A percentile compares a stretch with the other conserved stretches of the same genome.
phyloP scores from a whole-genome alignment of 805 yeast genomes.

The Candida sonorensis region DNA sequence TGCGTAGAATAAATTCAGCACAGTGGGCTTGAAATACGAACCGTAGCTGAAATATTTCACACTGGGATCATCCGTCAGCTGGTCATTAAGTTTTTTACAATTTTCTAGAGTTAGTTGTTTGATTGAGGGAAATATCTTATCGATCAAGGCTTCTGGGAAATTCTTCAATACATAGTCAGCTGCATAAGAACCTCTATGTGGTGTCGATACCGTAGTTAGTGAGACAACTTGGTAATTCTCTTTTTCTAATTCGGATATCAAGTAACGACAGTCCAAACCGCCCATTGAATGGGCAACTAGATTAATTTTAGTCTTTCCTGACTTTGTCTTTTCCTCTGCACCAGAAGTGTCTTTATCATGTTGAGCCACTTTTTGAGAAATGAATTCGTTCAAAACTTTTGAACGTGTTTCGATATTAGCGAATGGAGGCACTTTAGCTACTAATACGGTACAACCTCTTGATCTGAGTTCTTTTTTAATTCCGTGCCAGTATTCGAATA shows the following conservation, averaged over 20 bases:
- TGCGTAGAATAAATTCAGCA: conserved; percentile 52
- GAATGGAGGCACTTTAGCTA: conserved; percentile 78
- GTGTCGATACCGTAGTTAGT: conserved; percentile 80
- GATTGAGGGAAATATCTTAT: conserved; percentile 33
- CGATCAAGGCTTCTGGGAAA: conserved; percentile 14
- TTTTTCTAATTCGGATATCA: conserved; percentile 51
- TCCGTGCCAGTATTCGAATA: conserved; percentile 78
- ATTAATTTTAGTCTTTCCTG: conserved; percentile 48
- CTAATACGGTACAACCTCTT: conserved; percentile 62
- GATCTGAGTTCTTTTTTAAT: conserved; percentile 52
- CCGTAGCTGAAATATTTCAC: conserved; percentile 83
- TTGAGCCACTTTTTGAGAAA: conserved; percentile 25
- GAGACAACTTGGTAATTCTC: conserved; percentile 55
- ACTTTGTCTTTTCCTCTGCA: conserved; percentile 15
- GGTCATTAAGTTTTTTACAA: conserved; percentile 47
- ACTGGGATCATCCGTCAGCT: conserved; percentile 44
- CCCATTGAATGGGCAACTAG: conserved; percentile 92
- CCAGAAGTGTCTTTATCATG: conserved; percentile 13
- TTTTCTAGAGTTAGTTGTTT: conserved; percentile 57
- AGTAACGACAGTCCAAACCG: conserved; percentile 76
- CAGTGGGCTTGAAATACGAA: conserved; percentile 57
- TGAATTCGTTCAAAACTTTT: conserved; percentile 41
- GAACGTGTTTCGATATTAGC: conserved; percentile 73
- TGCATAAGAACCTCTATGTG: conserved; percentile 80
- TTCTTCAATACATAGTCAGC: conserved; percentile 57